phyloP scores from a whole-genome alignment of 1,284 basidiomycete species.

The Cutaneotrichosporon sp. region DNA sequence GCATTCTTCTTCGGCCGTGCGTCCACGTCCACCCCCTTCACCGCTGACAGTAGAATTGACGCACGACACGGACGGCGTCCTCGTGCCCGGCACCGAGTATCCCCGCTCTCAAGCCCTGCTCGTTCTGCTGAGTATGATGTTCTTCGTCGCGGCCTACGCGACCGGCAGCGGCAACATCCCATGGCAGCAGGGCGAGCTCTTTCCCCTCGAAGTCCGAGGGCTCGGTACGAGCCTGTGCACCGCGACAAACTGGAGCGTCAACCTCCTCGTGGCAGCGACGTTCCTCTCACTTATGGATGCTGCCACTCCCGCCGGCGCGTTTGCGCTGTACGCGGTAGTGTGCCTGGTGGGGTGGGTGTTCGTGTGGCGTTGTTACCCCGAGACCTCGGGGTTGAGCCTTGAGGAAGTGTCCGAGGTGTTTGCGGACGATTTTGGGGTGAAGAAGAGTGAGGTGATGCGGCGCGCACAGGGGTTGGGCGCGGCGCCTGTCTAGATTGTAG shows the following conservation, averaged over 20 bases:
- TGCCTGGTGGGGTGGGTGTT: conserved; percentile 71
- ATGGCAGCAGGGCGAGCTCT: conserved; percentile 84
- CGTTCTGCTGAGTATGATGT: conserved; percentile 74
- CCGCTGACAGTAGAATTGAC: conserved; percentile 62
- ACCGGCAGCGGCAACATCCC: conserved; percentile 75
- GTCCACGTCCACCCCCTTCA: conserved; percentile 35
- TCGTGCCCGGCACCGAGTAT: conserved; percentile 66
- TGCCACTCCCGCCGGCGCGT: conserved; percentile 74
- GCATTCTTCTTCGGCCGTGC: conserved; percentile 72
- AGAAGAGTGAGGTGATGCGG: conserved; percentile 48
- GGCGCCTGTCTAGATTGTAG: background rate
- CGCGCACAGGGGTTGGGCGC: background rate
- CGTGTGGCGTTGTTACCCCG: conserved; percentile 69
- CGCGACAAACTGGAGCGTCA: conserved; percentile 72
- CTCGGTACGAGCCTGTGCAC: conserved; percentile 77
- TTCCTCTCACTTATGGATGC: conserved; percentile 71
- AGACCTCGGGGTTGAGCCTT: conserved; percentile 59
- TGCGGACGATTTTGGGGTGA: conserved; percentile 55
- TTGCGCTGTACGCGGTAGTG: conserved; percentile 74
- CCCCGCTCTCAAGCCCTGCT: conserved; percentile 65
- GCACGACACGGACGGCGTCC: conserved; percentile 62
- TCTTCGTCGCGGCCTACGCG: conserved; percentile 79
- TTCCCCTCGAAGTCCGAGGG: conserved; percentile 74
- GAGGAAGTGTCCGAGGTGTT: conserved; percentile 58
- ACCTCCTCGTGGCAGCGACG: conserved; percentile 72